Evolutionary conservation across 306 rosid species (phyloP), one percentile per base, ranked within the genome.

Genomic region (Crataegus laevigata): DNA sequence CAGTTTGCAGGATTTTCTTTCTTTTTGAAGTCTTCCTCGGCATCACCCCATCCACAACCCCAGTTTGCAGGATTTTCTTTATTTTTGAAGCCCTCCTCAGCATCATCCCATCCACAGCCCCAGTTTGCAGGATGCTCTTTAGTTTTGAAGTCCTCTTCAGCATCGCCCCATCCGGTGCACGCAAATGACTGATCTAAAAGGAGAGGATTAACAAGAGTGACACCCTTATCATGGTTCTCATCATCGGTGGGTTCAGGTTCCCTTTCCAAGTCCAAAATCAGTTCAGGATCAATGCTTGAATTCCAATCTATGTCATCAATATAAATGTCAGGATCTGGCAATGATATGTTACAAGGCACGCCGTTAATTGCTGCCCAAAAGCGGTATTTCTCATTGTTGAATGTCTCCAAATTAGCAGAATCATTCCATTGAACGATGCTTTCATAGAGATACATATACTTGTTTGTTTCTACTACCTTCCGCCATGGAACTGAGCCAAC

Each of bases 361-460:
- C 88, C 82, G 0, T 91, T 87, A 26, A 86, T 75, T 61, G 81
- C 72, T 11, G 87, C 94, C 94, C 96, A 87, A 68, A 74, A 94
- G 83, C 94, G 72, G n/a, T 1, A 61, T 79, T 94, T 94, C 0
- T 97, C 98, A 78, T 87, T 87, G 67, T 85, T 77, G 66, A 94
- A 94, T 51, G 98, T 93, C 82, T 91, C 96, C 81, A 78, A 87
- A 30, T 77, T 89, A 15, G 98, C 97, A 18, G 90, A 87, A 81
- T 91, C 98, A 22, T 91, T 80, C 98, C 98, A 94, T 8, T 85
- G 51, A 8, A 88, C 26, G 36, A 94, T 85, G 63, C 80, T 83
- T 4, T 80, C 80, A 69, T 83, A 79, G 2, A 87, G 83, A 74
- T 83, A 36, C 84, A 89, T 82, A 43, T 78, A 88, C 75, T 52